Evolutionary conservation across 2,329 filamentous ascomycete genomes (phyloP).

Genomic region (Exserohilum turcica): DNA sequence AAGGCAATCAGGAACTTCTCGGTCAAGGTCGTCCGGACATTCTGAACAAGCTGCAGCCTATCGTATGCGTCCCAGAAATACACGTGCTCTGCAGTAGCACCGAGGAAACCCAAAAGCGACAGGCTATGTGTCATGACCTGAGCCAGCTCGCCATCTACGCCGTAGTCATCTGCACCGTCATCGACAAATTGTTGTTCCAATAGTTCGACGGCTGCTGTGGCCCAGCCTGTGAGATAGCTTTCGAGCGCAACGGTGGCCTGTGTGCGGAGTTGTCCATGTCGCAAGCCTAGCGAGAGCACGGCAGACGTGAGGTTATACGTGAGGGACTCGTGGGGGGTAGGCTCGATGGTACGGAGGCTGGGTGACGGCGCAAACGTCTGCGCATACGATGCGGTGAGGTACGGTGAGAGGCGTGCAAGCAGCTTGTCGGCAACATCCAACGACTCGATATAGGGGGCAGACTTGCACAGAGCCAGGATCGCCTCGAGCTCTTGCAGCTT

Average conservation of each 20-base stretch:
- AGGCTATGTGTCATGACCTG: conserved; percentile 77
- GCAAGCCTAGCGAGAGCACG: conserved; percentile 77
- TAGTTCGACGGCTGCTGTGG: conserved; percentile 63
- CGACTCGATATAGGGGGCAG: conserved; percentile 75
- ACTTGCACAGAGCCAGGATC: conserved; percentile 87
- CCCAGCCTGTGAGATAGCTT: conserved; percentile 74
- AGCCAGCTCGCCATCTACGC: conserved; percentile 59
- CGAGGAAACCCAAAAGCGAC: conserved; percentile 87
- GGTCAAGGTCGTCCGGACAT: conserved; percentile 74
- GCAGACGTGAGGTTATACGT: conserved; percentile 79
- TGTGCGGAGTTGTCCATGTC: conserved; percentile 71
- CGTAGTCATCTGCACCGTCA: conserved; percentile 57
- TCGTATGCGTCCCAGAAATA: conserved; percentile 81
- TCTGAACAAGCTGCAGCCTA: conserved; percentile 72
- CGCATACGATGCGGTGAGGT: conserved; percentile 81
- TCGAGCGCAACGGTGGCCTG: conserved; percentile 69
- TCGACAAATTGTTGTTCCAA: conserved; percentile 61
- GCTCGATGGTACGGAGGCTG: conserved; percentile 79
- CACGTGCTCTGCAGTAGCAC: conserved; percentile 76
- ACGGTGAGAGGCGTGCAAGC: conserved; percentile 77
- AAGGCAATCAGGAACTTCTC: conserved; percentile 84
- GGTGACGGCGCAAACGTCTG: conserved; percentile 81
- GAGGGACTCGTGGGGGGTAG: conserved; percentile 85
- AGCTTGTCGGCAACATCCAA: conserved; percentile 77
- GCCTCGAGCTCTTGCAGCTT: conserved; percentile 90